Percentiles rank a stretch among this genome's conserved stretches.
Evolutionary conservation across 148 eudicot species (phyloP).

Genomic region (Arbutus unedo): DNA sequence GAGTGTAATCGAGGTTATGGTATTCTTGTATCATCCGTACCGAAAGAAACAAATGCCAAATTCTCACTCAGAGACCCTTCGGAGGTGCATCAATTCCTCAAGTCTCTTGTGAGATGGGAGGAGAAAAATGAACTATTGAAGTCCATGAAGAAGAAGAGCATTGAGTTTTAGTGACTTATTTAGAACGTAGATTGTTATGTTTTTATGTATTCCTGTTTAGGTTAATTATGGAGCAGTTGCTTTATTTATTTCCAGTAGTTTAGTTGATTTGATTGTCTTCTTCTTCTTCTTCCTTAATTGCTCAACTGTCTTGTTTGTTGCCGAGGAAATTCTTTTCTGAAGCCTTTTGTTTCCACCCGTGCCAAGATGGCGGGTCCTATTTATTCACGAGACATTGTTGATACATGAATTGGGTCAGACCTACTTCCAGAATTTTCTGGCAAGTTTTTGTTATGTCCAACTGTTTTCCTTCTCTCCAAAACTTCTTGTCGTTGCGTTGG

Average conservation of each 20-base stretch:
- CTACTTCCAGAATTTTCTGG: not conserved
- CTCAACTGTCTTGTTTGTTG: not conserved
- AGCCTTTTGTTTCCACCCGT: not conserved
- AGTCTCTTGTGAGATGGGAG: slow-evolving; percentile 49
- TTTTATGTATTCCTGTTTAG: not conserved
- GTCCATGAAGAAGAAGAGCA: slow-evolving; percentile 1
- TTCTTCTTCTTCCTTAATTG: not conserved
- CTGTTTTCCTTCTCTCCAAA: no score
- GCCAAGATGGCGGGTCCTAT: not conserved
- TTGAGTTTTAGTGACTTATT: slow-evolving; percentile 10
- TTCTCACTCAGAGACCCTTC: slow-evolving; percentile 67
- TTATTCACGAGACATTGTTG: not conserved
- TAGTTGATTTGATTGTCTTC: not conserved
- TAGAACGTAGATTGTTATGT: not conserved
- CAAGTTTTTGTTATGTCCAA: not conserved
- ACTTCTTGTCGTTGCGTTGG: no score
- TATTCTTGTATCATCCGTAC: slow-evolving; percentile 58
- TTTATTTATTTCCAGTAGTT: not conserved
- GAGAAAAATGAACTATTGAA: not conserved
- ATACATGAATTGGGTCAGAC: not conserved
- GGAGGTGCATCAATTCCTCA: slow-evolving; percentile 51
- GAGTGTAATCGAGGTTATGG: slow-evolving; percentile 64
- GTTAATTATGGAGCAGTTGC: not conserved
- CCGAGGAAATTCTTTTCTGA: not conserved
- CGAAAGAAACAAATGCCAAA: slow-evolving; percentile 80